Base-by-base conservation (phyloP, 306 rosid species). In the Arachis stenosperma region DNA sequence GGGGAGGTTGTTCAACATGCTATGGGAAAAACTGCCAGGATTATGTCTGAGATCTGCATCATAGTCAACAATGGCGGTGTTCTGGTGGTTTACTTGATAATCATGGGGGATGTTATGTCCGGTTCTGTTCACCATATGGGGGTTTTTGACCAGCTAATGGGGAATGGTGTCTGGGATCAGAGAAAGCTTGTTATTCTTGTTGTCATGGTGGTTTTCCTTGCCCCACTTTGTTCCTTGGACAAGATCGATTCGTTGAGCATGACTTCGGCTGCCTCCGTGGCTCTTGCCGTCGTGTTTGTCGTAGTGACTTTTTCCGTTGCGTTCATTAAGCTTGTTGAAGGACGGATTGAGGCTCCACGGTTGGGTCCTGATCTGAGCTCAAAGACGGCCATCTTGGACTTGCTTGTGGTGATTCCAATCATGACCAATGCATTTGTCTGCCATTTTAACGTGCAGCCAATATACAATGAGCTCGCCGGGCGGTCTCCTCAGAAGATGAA, bases 31-130 rank as follows among this genome's bases (percentile, higher is more conserved):
- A 89, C 92, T 3, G 90, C 85, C 11, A 91, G 84, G 85, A 69
- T 94, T 17, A 13, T 94, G 60, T 86, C 96, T 36, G 97, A 94
- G 66, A 86, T 89, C 4, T 89, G 90, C 79, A 88, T 94, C 46
- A 82, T 94, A 67, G 61, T 91, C 67, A 94, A 94, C 71, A 94
- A 89, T 88, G 99, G 78, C 10, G 97, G 97, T 30, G 88, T 87
- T 53, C 67, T 94, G 87, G 87, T 94, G 5, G 97, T 91, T 79
- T 94, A 94, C 69, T 84, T 94, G 95, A 94, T 94, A 5, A 94
- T 94, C 64, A 89, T 94, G 90, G 97, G 99, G 41, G 99, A 94
- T 84, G 99, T 94, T 72, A 89, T 94, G 99, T 91, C 99, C 7
- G 99, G 99, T 75, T 91, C 97, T 2, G 71, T 78, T 65, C 92